phyloP scores from a whole-genome alignment of 106 monocot genomes.

The Dendrobium nobile region DNA sequence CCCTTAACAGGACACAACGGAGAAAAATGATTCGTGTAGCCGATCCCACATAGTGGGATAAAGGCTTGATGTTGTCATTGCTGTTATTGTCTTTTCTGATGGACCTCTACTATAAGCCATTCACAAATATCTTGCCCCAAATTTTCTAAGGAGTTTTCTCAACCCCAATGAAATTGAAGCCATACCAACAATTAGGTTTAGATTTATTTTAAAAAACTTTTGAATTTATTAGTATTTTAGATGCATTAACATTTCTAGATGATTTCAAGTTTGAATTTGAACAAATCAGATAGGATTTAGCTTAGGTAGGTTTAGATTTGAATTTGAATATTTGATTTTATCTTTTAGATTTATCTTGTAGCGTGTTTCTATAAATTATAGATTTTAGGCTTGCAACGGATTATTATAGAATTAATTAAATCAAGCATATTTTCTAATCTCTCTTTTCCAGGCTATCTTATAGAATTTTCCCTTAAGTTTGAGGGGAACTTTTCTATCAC shows the following conservation, averaged over 20 bases:
- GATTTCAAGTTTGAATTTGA: not conserved
- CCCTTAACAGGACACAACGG: too few relatives aligned
- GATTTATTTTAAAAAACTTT: not conserved
- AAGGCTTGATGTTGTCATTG: too few relatives aligned
- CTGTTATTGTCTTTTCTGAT: too few relatives aligned
- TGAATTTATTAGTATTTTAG: not conserved
- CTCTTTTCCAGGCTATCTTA: not conserved
- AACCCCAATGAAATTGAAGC: not conserved
- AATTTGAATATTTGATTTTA: not conserved
- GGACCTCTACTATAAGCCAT: too few relatives aligned
- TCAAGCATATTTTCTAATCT: not conserved
- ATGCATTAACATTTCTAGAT: not conserved
- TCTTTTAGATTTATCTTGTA: not conserved
- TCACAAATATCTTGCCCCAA: not conserved
- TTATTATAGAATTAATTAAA: not conserved
- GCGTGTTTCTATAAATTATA: not conserved
- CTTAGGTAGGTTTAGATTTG: not conserved
- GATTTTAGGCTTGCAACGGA: not conserved
- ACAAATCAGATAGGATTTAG: not conserved
- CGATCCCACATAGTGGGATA: too few relatives aligned
- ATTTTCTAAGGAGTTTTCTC: not conserved
- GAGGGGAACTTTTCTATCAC: too few relatives aligned
- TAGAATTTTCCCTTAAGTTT: too few relatives aligned
- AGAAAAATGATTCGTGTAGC: too few relatives aligned
- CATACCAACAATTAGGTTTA: not conserved